phyloP scores from a whole-genome alignment of 352 stramenopile species.

The Phytophthora brassicae region DNA sequence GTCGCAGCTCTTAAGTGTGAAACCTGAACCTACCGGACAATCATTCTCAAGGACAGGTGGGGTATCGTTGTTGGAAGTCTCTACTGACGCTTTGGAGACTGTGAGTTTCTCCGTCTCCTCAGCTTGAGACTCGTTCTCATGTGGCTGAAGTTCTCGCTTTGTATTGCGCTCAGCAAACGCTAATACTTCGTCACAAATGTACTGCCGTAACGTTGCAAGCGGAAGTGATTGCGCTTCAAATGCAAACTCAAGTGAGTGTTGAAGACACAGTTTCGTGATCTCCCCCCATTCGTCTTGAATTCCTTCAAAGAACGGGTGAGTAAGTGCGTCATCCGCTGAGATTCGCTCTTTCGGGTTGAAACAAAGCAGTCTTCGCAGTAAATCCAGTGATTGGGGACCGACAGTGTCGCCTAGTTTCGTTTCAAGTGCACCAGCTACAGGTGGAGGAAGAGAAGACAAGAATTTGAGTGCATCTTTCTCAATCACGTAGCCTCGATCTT shows the following conservation, averaged over 20 bases:
- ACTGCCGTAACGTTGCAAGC: conserved; percentile 66
- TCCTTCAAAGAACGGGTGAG: conserved; percentile 87
- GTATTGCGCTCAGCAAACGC: conserved; percentile 47
- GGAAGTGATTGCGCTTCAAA: conserved; percentile 80
- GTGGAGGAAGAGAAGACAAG: conserved; percentile 64
- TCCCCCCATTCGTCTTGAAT: conserved; percentile 89
- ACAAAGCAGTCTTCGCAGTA: conserved; percentile 85
- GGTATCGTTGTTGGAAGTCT: conserved; percentile 22
- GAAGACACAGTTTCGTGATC: conserved; percentile 56
- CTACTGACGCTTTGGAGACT: conserved; percentile 4
- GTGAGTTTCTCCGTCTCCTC: conserved; percentile 10
- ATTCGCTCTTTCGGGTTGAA: conserved; percentile 93
- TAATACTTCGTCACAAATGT: conserved; percentile 80
- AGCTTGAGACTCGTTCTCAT: conserved; percentile 28
- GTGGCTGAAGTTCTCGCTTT: conserved; percentile 19
- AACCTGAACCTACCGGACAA: conserved; percentile 55
- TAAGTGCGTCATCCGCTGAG: conserved; percentile 86
- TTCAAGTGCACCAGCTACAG: conserved; percentile 56
- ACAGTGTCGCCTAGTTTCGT: conserved; percentile 51
- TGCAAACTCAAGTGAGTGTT: conserved; percentile 81
- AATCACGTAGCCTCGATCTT: conserved; percentile 68
- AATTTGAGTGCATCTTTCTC: conserved; percentile 88
- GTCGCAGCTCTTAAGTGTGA: conserved; percentile 80
- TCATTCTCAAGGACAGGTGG: conserved; percentile 53
- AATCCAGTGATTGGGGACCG: conserved; percentile 57